A percentile compares a stretch with the other conserved stretches of the same genome.
Evolutionary conservation across 768 basidiomycete species (phyloP).

Genomic region (Lactifluus volemus): DNA sequence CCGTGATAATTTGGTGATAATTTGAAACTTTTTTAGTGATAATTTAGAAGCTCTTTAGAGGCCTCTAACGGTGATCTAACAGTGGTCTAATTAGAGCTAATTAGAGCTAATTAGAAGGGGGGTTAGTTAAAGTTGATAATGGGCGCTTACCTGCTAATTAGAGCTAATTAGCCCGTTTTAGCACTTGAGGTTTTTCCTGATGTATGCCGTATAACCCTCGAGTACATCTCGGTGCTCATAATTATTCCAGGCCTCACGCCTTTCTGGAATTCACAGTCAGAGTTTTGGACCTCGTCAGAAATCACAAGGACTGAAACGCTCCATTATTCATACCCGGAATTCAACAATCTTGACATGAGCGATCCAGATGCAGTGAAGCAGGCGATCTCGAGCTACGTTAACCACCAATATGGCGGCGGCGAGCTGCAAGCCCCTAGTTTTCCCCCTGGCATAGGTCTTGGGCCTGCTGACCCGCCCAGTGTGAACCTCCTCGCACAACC

Average conservation of each 20-base stretch:
- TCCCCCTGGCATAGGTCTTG: too few relatives aligned
- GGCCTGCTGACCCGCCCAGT: background rate
- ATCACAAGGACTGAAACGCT: slow-evolving; percentile 27
- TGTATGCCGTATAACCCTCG: background rate
- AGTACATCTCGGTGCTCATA: background rate
- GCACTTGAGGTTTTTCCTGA: too few relatives aligned
- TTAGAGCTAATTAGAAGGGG: too few relatives aligned
- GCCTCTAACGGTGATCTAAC: too few relatives aligned
- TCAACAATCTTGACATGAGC: slow-evolving; percentile 31
- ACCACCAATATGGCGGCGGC: slow-evolving; percentile 29
- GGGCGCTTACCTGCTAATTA: too few relatives aligned
- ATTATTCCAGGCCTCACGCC: slow-evolving; percentile 34
- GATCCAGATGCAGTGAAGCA: slow-evolving; percentile 23
- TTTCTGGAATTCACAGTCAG: slow-evolving; percentile 34
- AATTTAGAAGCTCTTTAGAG: too few relatives aligned
- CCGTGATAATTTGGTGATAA: too few relatives aligned
- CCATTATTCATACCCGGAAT: slow-evolving; percentile 45
- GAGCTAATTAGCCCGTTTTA: too few relatives aligned
- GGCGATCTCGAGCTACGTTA: slow-evolving; percentile 30
- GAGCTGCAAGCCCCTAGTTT: too few relatives aligned
- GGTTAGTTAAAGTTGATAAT: too few relatives aligned
- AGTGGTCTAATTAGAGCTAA: too few relatives aligned
- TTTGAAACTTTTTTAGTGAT: too few relatives aligned
- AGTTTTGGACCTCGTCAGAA: slow-evolving; percentile 34
- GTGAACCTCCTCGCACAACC: slow-evolving; percentile 16